Evolutionary conservation across 805 yeast species (phyloP).

Genomic region (Metschnikowia borealis): DNA sequence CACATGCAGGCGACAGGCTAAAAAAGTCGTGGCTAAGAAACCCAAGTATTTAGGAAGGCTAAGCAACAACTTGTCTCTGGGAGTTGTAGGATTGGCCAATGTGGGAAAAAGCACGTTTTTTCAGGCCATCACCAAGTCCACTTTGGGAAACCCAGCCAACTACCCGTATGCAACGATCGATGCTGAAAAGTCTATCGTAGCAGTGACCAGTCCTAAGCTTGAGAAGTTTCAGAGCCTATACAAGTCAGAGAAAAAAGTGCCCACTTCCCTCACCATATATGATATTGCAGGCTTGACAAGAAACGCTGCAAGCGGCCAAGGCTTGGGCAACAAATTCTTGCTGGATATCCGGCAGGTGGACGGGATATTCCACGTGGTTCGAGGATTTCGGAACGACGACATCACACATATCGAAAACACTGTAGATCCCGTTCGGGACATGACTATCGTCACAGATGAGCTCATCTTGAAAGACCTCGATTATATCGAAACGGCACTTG

Average conservation of each 20-base stretch:
- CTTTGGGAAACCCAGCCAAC: constrained; percentile 93
- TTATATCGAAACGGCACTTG: constrained; percentile 50
- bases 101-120: constrained; percentile 97
- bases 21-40: constrained; percentile 8
- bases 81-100: constrained; percentile 93
- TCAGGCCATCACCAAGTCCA: constrained; percentile 92
- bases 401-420: constrained; percentile 18
- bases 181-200: constrained; percentile 96
- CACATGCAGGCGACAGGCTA: constrained; percentile 13
- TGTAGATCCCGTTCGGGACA: constrained; percentile 20
- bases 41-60: constrained; percentile 16
- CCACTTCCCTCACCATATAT: constrained; percentile 87
- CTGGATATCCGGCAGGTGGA: constrained; percentile 96
- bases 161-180: constrained; percentile 98
- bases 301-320: constrained; percentile 96
- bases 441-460: constrained; percentile 48
- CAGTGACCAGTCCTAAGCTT: constrained; percentile 87
- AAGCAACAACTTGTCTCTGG: constrained; percentile 31
- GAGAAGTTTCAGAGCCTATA: constrained; percentile 72
- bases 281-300: constrained; percentile 98
- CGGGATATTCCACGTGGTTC: constrained; percentile 95
- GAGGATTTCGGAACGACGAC: constrained; percentile 52
- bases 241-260: constrained; percentile 80
- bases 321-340: constrained; percentile 95
- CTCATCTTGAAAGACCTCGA: constrained; percentile 58